Evolutionary conservation across 73 alveolate genomes (phyloP).

Genomic region (Blepharisma japonicum): DNA sequence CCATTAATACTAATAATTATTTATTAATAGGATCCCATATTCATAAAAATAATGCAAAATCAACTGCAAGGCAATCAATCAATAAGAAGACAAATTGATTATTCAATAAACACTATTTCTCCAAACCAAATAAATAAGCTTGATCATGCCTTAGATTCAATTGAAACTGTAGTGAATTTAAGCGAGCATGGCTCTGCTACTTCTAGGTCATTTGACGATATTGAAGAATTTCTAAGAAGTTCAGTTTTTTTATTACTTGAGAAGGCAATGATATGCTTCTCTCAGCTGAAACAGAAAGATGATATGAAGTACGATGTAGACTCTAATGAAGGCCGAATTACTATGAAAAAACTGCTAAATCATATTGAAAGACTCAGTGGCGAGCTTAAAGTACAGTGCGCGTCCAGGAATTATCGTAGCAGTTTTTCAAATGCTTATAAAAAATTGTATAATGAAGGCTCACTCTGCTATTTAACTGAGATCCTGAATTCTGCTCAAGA

Average conservation of each 20-base stretch:
- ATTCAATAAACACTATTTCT: no score
- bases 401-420: slow-evolving; percentile 66
- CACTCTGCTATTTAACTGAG: slow-evolving; percentile 71
- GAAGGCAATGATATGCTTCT: slow-evolving; percentile 44
- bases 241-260: slow-evolving; percentile 41
- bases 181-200: no score
- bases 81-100: no score
- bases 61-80: no score
- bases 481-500: slow-evolving; percentile 76
- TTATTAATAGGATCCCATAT: no score
- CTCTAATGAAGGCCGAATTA: slow-evolving; percentile 76
- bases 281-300: slow-evolving; percentile 34
- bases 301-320: slow-evolving; percentile 73
- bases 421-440: slow-evolving; percentile 71
- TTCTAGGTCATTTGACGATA: no score
- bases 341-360: slow-evolving; percentile 63
- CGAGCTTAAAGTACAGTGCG: slow-evolving; percentile 46
- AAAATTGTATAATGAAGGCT: slow-evolving; percentile 64
- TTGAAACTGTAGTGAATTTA: no score
- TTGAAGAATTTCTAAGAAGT: slow-evolving; percentile 35
- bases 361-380: slow-evolving; percentile 70
- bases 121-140: no score
- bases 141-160: no score
- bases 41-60: no score
- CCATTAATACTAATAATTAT: no score